Percentiles rank a stretch among this genome's conserved stretches.
Evolutionary conservation across 192 early-diverging fungal species (phyloP).

Genomic region (Linnemannia hyalina): DNA sequence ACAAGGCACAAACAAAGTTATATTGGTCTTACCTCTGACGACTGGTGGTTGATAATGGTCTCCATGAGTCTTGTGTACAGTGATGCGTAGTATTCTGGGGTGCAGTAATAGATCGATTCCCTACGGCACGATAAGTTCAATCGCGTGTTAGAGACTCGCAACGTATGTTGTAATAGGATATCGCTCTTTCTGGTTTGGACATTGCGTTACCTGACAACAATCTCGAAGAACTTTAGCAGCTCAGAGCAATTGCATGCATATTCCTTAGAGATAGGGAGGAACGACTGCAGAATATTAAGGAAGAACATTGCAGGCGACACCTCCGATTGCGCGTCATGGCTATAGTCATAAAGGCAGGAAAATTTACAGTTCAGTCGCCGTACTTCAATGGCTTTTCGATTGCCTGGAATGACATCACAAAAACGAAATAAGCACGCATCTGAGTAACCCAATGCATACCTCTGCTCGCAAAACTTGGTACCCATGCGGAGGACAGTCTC

Average conservation of each 20-base stretch:
- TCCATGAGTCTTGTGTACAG: constrained; percentile 36
- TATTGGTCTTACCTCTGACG: constrained; percentile 28
- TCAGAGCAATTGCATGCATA: constrained; percentile 50
- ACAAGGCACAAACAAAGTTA: not conserved
- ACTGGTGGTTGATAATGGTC: constrained; percentile 34
- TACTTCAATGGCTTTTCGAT: not conserved
- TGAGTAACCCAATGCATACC: not conserved
- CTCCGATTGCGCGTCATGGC: not conserved
- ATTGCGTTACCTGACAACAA: constrained; percentile 26
- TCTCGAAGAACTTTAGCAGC: constrained; percentile 48
- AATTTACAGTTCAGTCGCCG: not conserved
- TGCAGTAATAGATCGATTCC: constrained; percentile 29
- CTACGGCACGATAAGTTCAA: not conserved
- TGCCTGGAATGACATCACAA: not conserved
- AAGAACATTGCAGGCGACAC: constrained; percentile 45
- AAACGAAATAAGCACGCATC: no score
- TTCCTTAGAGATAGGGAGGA: constrained; percentile 43
- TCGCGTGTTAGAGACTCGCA: not conserved
- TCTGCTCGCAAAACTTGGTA: constrained; percentile 37
- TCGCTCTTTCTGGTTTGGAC: no score
- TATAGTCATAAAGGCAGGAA: not conserved
- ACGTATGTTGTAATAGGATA: not conserved
- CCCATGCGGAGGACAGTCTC: constrained; percentile 51
- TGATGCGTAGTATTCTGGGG: constrained; percentile 18
- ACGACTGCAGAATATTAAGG: constrained; percentile 47